These are phyloP conservation scores for Ganoderma sp. DNA, from an alignment of 1,284 basidiomycete genomes.

Conservation along the genomic window DNA sequence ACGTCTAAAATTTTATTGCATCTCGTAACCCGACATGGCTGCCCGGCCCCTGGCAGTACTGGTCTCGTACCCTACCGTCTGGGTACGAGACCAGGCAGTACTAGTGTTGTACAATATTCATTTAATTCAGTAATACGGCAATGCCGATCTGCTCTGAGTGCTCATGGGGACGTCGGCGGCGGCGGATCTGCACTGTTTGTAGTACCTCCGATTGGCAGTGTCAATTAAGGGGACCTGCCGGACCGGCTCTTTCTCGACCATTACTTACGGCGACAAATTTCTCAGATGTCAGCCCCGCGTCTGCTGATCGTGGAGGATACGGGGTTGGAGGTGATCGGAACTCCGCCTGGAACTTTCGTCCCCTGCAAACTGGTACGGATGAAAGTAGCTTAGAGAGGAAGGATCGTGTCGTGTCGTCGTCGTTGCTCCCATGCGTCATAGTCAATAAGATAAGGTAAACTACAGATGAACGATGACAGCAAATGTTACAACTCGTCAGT, in stretches of 20 bases:
- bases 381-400: background rate
- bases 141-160: too few relatives aligned
- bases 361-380: background rate
- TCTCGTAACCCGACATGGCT: background rate
- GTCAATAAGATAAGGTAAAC: background rate
- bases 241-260: conserved; percentile 83
- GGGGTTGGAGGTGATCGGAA: too few relatives aligned
- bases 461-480: background rate
- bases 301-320: too few relatives aligned
- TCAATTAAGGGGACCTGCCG: conserved; percentile 86
- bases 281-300: too few relatives aligned
- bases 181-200: background rate
- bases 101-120: background rate
- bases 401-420: background rate
- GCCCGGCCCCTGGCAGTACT: background rate
- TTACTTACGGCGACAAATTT: conserved; percentile 92
- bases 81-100: too few relatives aligned
- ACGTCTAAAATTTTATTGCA: too few relatives aligned
- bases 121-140: too few relatives aligned
- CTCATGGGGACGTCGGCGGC: too few relatives aligned
- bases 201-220: conserved; percentile 73
- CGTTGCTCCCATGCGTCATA: background rate
- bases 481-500: background rate
- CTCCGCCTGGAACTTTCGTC: conserved; percentile 35
- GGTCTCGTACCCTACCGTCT: too few relatives aligned